Base-by-base conservation (phyloP, 2,329 filamentous ascomycete species). In the Sporothrix sp. region DNA sequence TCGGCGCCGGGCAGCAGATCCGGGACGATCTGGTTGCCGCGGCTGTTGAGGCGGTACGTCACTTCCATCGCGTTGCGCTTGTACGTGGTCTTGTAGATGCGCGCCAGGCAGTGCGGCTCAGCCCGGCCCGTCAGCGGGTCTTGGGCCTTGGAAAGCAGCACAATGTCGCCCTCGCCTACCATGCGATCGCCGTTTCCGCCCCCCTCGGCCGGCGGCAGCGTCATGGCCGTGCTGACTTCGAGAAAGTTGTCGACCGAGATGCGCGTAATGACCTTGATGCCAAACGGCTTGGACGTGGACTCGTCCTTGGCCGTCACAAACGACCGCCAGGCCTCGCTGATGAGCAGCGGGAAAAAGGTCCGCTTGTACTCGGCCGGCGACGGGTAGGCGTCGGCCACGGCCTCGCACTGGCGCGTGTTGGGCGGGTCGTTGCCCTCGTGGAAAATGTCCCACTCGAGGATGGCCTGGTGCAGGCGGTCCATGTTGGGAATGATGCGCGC, bases 371-470 rank as follows among this genome's bases (percentile, higher is more conserved):
- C 82, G 38, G 71, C 70, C 0, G 89, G 85, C 58, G 88, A 82
- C 25, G 72, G 66, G 66, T 95, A 98, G 1, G 79, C 80, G 54
- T 87, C 84, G 5, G 84, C 82, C 10, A 98, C 91, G 49, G 80
- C 73, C 42, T 76, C 80, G 61, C 91, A 95, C 39, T 80, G 75
- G 43, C 82, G 81, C 14, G 80, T 80, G 47, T 79, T 83, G 0
- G 93, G 90, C 6, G 93, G 93, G 53, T 90, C 85, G 60, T 90
- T 87, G 25, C 89, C 88, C 40, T 81, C 72, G 61, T 95, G 86
- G 65, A 96, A 98, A 58, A 94, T 95, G 58, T 98, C 87, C 93
- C 93, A 98, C 51, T 85, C 79, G 3, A 98, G 78, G 46, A 98
- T 88, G 16, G 84, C 84, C 59, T 85, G 83, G 63, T 97, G 93